These are phyloP conservation scores for Paxillus involutus DNA, from an alignment of 768 basidiomycete species.

Conservation along the genomic window DNA sequence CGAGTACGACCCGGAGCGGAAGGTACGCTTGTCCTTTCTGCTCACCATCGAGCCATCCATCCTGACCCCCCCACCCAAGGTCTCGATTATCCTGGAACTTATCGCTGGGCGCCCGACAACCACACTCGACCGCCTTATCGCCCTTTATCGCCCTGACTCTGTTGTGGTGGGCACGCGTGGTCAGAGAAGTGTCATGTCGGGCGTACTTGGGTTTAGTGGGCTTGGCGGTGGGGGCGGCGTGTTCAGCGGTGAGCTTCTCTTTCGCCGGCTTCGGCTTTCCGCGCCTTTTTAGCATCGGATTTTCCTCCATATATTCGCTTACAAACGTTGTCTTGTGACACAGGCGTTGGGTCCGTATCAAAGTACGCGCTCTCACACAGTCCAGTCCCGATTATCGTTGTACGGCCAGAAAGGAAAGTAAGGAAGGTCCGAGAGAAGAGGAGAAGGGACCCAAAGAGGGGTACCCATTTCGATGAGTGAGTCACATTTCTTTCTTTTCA, in stretches of 20 bases:
- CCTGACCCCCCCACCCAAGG: conserved; percentile 36
- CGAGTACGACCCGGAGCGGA: conserved; percentile 75
- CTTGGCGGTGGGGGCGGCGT: conserved; percentile 18
- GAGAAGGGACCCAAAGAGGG: conserved; percentile 84
- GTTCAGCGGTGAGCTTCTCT: conserved; percentile 20
- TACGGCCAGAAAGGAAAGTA: conserved; percentile 86
- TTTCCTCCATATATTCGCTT: neutral
- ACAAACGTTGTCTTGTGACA: conserved; percentile 33
- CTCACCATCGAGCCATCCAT: neutral
- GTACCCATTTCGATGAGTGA: conserved; percentile 75
- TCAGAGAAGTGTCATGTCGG: conserved; percentile 51
- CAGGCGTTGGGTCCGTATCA: conserved; percentile 59
- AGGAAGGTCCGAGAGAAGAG: conserved; percentile 84
- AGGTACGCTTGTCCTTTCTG: conserved; percentile 42
- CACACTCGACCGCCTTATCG: conserved; percentile 89
- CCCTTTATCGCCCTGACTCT: conserved; percentile 88
- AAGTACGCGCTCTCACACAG: conserved; percentile 88
- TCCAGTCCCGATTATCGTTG: conserved; percentile 95
- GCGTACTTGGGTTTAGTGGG: conserved; percentile 43
- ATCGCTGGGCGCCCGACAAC: conserved; percentile 89
- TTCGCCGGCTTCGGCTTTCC: neutral
- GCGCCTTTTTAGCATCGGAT: neutral
- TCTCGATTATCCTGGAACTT: conserved; percentile 91
- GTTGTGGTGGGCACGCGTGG: conserved; percentile 93
- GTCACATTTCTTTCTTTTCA: conserved; percentile 9